phyloP scores from a whole-genome alignment of 2,329 filamentous ascomycete species.

The Alternaria sp. region DNA sequence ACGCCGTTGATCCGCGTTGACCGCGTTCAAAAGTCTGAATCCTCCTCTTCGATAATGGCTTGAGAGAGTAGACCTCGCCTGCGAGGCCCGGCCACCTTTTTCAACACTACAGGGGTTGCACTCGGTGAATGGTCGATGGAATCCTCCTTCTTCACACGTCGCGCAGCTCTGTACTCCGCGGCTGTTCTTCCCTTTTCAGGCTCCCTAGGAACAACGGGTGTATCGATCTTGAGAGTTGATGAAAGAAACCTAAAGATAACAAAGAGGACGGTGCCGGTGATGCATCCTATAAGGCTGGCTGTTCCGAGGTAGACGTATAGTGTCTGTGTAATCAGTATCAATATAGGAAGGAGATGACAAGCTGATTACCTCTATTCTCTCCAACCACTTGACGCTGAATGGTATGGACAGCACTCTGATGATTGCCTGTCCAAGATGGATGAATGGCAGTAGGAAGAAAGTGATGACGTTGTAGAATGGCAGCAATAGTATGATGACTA shows the following conservation, averaged over 20 bases:
- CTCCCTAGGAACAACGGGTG: constrained; percentile 17
- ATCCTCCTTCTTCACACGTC: constrained; percentile 36
- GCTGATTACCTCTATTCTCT: constrained; percentile 64
- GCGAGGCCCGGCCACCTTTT: constrained; percentile 41
- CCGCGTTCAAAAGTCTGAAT: constrained; percentile 57
- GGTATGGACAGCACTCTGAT: constrained; percentile 58
- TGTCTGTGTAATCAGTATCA: constrained; percentile 46
- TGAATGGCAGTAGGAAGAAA: constrained; percentile 62
- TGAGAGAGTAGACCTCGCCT: constrained; percentile 66
- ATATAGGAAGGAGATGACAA: background rate
- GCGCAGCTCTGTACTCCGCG: constrained; percentile 40
- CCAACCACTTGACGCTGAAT: constrained; percentile 56
- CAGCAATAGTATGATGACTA: constrained; percentile 54
- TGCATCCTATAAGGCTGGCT: constrained; percentile 72
- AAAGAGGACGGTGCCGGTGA: constrained; percentile 68
- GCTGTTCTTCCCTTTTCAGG: constrained; percentile 32
- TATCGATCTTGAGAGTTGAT: constrained; percentile 57
- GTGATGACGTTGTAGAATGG: constrained; percentile 60
- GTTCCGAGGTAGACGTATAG: constrained; percentile 69
- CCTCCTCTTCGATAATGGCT: constrained; percentile 77
- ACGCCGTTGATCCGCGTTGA: background rate
- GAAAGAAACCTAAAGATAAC: constrained; percentile 65
- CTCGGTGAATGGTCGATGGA: constrained; percentile 25
- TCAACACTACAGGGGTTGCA: constrained; percentile 28
- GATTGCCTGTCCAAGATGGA: constrained; percentile 56